Evolutionary conservation across 768 basidiomycete species (phyloP).

Genomic region (Phanerochaete carnosa): DNA sequence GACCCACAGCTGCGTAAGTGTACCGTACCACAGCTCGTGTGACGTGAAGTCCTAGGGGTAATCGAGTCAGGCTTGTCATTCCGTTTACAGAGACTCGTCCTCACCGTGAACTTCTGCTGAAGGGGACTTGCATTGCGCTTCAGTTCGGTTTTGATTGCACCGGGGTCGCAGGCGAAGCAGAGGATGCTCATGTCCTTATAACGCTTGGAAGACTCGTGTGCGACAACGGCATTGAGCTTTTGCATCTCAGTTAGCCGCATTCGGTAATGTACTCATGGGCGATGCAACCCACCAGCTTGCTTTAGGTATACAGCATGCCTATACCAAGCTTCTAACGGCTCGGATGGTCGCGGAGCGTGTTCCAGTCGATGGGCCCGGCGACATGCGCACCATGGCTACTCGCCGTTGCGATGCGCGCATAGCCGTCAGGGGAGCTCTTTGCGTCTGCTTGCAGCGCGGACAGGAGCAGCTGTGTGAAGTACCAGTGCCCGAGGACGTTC

Average conservation of each 20-base stretch:
- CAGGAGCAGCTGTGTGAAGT: slow-evolving; percentile 36
- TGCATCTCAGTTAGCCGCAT: no score
- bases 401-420: slow-evolving; percentile 34
- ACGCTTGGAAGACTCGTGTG: slow-evolving; percentile 40
- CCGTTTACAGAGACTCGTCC: slow-evolving; percentile 21
- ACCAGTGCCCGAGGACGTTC: slow-evolving; percentile 51
- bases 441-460: slow-evolving; percentile 30
- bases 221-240: slow-evolving; percentile 33
- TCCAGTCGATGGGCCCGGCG: slow-evolving; percentile 7
- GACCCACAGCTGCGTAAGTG: slow-evolving; percentile 35
- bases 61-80: slow-evolving; percentile 11
- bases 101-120: slow-evolving; percentile 7
- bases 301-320: slow-evolving; percentile 19
- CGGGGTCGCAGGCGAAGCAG: slow-evolving; percentile 24
- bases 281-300: slow-evolving; percentile 18
- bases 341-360: slow-evolving; percentile 18
- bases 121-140: slow-evolving; percentile 9
- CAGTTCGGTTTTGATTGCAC: slow-evolving; percentile 12
- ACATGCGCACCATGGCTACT: slow-evolving; percentile 11
- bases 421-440: slow-evolving; percentile 28
- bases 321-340: slow-evolving; percentile 8
- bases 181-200: slow-evolving; percentile 41
- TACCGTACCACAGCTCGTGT: slow-evolving; percentile 1
- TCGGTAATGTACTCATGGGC: background rate
- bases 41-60: background rate